These are phyloP conservation scores for Boletus smithii DNA, from an alignment of 1,284 basidiomycete genomes.

Conservation along the genomic window DNA sequence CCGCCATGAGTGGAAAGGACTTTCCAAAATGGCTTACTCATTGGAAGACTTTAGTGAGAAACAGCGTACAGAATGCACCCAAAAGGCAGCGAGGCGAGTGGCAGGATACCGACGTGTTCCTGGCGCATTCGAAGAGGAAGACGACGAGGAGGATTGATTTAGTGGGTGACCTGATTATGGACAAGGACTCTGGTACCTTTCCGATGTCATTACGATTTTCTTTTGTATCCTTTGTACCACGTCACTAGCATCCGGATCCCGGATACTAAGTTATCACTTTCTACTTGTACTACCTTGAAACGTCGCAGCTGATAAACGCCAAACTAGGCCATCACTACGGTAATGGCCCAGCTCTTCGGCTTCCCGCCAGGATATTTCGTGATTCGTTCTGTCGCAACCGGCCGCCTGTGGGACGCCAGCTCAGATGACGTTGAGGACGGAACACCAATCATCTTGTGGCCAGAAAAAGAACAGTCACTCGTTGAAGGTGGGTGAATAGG, in stretches of 20 bases:
- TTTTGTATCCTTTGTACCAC: no score
- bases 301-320: no score
- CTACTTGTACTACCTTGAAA: not conserved
- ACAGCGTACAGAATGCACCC: conserved; percentile 33
- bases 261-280: no score
- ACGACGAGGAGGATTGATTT: conserved; percentile 18
- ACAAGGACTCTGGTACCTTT: not conserved
- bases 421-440: conserved; percentile 60
- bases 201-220: no score
- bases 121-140: conserved; percentile 31
- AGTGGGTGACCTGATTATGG: not conserved
- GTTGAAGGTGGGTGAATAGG: conserved; percentile 56
- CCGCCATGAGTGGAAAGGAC: conserved; percentile 91
- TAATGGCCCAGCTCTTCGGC: conserved; percentile 41
- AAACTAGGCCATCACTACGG: no score
- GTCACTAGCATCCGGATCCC: no score
- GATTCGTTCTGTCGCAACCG: conserved; percentile 58
- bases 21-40: conserved; percentile 63
- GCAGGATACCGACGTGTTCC: conserved; percentile 23
- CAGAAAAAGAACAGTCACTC: conserved; percentile 66
- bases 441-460: conserved; percentile 61
- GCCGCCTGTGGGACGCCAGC: conserved; percentile 61
- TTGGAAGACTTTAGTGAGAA: conserved; percentile 79
- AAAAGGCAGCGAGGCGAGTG: conserved; percentile 21
- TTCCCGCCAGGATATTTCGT: conserved; percentile 78